Conservation (phyloP, 2,329 filamentous ascomycete species). For the Cladobotryum protrusum region DNA sequence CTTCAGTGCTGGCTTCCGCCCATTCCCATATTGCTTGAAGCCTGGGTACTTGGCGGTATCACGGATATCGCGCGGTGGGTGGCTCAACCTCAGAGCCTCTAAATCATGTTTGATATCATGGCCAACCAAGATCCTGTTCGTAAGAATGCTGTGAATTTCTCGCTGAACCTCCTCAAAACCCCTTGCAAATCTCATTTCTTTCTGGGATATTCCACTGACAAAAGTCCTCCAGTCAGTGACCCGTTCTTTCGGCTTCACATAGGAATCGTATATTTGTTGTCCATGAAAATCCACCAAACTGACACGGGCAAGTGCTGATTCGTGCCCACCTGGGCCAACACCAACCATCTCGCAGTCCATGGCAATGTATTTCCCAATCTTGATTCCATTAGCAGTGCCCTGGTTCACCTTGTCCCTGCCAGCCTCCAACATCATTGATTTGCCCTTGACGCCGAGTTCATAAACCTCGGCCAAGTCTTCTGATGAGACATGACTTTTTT, state of each 20-base stretch:
- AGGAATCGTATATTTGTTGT: slow-evolving; percentile 88
- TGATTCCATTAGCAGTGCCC: slow-evolving; percentile 53
- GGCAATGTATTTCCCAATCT: slow-evolving; percentile 83
- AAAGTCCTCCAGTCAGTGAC: slow-evolving; percentile 88
- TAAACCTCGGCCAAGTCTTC: slow-evolving; percentile 58
- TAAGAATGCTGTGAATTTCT: slow-evolving; percentile 62
- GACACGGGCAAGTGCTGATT: slow-evolving; percentile 76
- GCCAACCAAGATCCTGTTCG: slow-evolving; percentile 69
- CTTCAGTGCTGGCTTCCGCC: slow-evolving; percentile 62
- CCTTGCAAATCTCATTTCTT: slow-evolving; percentile 63
- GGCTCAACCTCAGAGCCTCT: slow-evolving; percentile 67
- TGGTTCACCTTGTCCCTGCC: slow-evolving; percentile 53
- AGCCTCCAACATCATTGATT: slow-evolving; percentile 41
- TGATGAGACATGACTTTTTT: slow-evolving; percentile 54
- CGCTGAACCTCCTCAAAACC: slow-evolving; percentile 71
- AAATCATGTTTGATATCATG: slow-evolving; percentile 80
- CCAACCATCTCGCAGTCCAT: slow-evolving; percentile 99
- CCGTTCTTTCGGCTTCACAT: slow-evolving; percentile 67
- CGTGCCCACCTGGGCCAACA: slow-evolving; percentile 61
- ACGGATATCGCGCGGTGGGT: slow-evolving; percentile 70
- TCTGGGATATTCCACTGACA: slow-evolving; percentile 74
- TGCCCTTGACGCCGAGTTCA: slow-evolving; percentile 44
- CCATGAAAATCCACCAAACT: slow-evolving; percentile 93
- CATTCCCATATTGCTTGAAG: slow-evolving; percentile 64
- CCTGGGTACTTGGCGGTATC: slow-evolving; percentile 75